Evolutionary conservation across 345 rosid species (phyloP).

Genomic region (Eucalyptus paniculata): DNA sequence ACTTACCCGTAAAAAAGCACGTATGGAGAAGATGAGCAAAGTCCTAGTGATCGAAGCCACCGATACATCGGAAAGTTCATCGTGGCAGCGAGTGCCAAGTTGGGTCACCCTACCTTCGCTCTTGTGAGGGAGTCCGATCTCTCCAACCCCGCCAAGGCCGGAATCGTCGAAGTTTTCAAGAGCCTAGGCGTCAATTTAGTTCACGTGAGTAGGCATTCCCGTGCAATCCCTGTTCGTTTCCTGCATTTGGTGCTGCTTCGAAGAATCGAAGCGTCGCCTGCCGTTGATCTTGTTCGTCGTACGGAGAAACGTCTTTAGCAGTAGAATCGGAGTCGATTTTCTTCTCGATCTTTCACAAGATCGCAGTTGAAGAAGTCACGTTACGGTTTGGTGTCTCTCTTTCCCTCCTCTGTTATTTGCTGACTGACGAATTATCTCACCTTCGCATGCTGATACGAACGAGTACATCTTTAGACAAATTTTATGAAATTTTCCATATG

Average conservation of each 20-base stretch:
- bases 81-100: neutral
- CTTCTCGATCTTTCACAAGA: neutral
- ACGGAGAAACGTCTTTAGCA: neutral
- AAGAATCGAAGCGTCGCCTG: neutral
- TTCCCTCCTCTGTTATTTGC: neutral
- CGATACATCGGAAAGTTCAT: slow-evolving; percentile 1
- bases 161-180: neutral
- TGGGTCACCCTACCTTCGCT: neutral
- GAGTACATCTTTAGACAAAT: neutral
- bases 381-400: neutral
- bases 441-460: neutral
- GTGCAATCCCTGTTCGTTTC: neutral
- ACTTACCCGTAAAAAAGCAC: too few relatives aligned
- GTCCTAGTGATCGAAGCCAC: neutral
- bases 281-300: neutral
- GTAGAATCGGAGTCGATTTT: too few relatives aligned
- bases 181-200: neutral
- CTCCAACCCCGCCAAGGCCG: neutral
- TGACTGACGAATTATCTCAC: neutral
- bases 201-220: neutral
- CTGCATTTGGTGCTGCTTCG: neutral
- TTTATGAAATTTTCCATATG: neutral
- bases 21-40: neutral
- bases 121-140: neutral
- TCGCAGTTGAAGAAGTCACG: neutral